These are phyloP conservation scores for Fusarium xylarioides DNA, from an alignment of 2,329 filamentous ascomycete genomes.

Conservation along the genomic window DNA sequence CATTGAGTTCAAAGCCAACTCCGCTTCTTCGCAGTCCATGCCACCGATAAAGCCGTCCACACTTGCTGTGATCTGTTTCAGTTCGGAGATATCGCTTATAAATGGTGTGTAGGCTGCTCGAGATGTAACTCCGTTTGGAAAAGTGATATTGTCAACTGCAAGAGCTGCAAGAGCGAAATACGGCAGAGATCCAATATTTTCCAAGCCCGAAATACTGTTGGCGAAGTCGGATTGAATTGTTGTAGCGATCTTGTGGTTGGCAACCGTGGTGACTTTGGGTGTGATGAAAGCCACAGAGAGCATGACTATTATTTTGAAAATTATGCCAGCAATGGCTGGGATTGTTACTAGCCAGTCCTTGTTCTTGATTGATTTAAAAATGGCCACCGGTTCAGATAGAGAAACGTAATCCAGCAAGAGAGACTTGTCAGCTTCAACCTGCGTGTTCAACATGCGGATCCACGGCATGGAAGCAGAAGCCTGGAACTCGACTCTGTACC, in stretches of 20 bases:
- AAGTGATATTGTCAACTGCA: constrained; percentile 40
- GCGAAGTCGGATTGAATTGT: constrained; percentile 44
- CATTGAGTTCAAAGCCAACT: constrained; percentile 37
- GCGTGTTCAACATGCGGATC: constrained; percentile 46
- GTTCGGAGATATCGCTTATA: constrained; percentile 34
- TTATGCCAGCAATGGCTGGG: constrained; percentile 39
- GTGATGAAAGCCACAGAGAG: constrained; percentile 50
- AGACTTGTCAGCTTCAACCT: constrained; percentile 44
- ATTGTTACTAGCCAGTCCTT: constrained; percentile 48
- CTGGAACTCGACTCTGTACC: constrained; percentile 52
- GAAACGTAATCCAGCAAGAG: constrained; percentile 51
- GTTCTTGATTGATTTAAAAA: constrained; percentile 45
- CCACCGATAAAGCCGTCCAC: constrained; percentile 49
- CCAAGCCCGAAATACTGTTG: constrained; percentile 38
- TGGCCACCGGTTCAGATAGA: constrained; percentile 41
- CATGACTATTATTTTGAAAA: constrained; percentile 48
- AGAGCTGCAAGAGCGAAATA: constrained; percentile 49
- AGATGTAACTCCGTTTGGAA: constrained; percentile 47
- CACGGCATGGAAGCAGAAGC: constrained; percentile 51
- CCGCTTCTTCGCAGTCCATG: constrained; percentile 46
- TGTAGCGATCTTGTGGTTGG: constrained; percentile 37
- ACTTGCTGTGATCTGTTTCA: constrained; percentile 40
- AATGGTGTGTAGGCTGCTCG: constrained; percentile 51
- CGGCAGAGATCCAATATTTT: constrained; percentile 41
- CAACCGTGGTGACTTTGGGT: constrained; percentile 42